Percentiles rank a stretch among this genome's conserved stretches.
phyloP scores from a whole-genome alignment of 768 basidiomycete genomes.

The Imleria badia region DNA sequence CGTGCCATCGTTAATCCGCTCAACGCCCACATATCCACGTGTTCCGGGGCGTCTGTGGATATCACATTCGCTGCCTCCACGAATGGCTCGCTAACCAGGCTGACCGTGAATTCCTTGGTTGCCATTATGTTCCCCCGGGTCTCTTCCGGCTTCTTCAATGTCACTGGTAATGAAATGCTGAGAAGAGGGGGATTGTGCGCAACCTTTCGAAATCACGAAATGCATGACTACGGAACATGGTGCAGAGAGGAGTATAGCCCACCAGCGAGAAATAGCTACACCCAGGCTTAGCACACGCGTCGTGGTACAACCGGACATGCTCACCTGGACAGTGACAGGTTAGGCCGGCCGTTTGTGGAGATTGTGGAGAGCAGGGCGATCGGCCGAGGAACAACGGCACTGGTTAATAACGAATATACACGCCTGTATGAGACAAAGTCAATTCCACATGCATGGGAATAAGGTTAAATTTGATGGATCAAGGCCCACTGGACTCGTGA shows the following conservation, averaged over 20 bases:
- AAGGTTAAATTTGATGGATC: conserved; percentile 17
- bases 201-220: conserved; percentile 32
- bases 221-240: conserved; percentile 9
- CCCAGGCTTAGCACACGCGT: conserved; percentile 12
- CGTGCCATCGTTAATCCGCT: conserved; percentile 55
- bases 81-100: conserved; percentile 68
- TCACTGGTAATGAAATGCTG: conserved; percentile 56
- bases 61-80: conserved; percentile 55
- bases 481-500: background rate
- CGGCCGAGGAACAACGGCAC: conserved; percentile 62
- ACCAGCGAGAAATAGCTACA: conserved; percentile 65
- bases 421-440: conserved; percentile 28
- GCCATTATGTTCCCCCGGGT: conserved; percentile 63
- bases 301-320: conserved; percentile 13
- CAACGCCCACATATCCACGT: conserved; percentile 58
- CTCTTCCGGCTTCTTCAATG: conserved; percentile 50
- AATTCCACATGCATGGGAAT: conserved; percentile 18
- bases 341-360: conserved; percentile 48
- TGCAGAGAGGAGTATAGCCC: conserved; percentile 13
- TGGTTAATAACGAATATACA: conserved; percentile 53
- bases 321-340: conserved; percentile 69
- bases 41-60: conserved; percentile 53
- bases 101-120: conserved; percentile 69
- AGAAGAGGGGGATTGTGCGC: conserved; percentile 66
- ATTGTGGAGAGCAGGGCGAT: conserved; percentile 60